Percentiles rank a stretch among this genome's conserved stretches.
These are phyloP conservation scores for Penicillium sp. DNA, from an alignment of 2,329 filamentous ascomycete genomes.

Conservation along the genomic window DNA sequence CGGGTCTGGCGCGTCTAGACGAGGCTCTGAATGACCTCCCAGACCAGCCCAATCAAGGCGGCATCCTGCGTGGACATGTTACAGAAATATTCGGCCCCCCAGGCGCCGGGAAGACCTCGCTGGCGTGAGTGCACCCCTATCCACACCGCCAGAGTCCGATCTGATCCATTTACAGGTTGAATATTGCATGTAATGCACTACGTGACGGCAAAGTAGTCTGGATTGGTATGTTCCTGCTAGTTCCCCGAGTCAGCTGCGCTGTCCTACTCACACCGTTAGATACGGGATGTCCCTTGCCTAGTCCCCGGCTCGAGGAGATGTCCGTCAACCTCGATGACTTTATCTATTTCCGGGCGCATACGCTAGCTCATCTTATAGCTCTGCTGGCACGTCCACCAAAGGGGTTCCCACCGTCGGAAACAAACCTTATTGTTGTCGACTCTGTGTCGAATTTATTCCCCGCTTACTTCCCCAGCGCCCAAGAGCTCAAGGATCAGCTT, in stretches of 20 bases:
- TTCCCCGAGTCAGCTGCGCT: neutral
- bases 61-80: constrained; percentile 72
- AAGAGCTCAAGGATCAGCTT: constrained; percentile 35
- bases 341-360: constrained; percentile 62
- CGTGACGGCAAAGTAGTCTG: constrained; percentile 67
- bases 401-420: constrained; percentile 61
- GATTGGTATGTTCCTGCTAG: constrained; percentile 64
- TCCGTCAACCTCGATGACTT: constrained; percentile 53
- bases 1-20: constrained; percentile 52
- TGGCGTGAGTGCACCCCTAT: constrained; percentile 62
- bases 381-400: constrained; percentile 68
- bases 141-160: constrained; percentile 4
- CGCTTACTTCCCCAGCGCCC: constrained; percentile 68
- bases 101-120: constrained; percentile 78
- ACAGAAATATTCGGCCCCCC: constrained; percentile 87
- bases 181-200: constrained; percentile 66
- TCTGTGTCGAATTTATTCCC: constrained; percentile 75
- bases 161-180: constrained; percentile 58
- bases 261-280: constrained; percentile 37
- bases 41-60: constrained; percentile 34
- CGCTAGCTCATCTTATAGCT: constrained; percentile 67
- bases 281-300: constrained; percentile 51
- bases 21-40: constrained; percentile 27
- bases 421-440: constrained; percentile 73
- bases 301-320: constrained; percentile 51